Evolutionary conservation across 2,329 filamentous ascomycete genomes (phyloP).

Genomic region (Macrophomina phaseolina): DNA sequence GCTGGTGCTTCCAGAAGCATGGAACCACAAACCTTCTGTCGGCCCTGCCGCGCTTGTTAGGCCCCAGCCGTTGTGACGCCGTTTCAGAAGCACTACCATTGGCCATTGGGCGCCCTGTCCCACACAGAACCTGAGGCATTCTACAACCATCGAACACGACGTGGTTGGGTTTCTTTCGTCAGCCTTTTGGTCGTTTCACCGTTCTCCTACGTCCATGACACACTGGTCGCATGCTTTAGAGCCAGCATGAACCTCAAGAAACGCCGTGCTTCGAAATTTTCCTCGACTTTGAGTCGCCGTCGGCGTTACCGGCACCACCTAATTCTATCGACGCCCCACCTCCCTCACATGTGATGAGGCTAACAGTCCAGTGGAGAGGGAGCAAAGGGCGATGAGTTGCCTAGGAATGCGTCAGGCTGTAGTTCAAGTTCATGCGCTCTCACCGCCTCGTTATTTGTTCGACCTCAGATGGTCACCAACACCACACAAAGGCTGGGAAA

Average conservation of each 20-base stretch:
- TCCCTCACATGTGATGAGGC: constrained; percentile 16
- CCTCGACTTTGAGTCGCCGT: neutral
- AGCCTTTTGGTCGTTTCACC: neutral
- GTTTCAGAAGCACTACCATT: constrained; percentile 11
- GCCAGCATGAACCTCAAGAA: constrained; percentile 6
- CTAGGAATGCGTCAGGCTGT: constrained; percentile 15
- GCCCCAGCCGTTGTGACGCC: constrained; percentile 2
- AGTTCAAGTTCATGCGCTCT: constrained; percentile 20
- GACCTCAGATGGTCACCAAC: constrained; percentile 9
- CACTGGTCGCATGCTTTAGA: neutral
- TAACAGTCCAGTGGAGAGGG: constrained; percentile 6
- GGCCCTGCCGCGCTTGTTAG: constrained; percentile 6
- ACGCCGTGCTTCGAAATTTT: neutral
- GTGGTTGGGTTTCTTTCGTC: constrained; percentile 17
- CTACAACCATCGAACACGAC: constrained; percentile 6
- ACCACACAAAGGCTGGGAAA: constrained; percentile 16
- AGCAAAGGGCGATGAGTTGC: constrained; percentile 9
- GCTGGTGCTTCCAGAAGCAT: constrained; percentile 10
- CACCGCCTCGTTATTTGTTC: constrained; percentile 20
- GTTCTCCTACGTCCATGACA: neutral
- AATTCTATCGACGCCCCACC: neutral
- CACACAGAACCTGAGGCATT: constrained; percentile 26
- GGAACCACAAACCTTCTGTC: constrained; percentile 6
- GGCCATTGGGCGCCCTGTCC: constrained; percentile 1
- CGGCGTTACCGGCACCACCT: constrained; percentile 7